A percentile compares a stretch with the other conserved stretches of the same genome.
Evolutionary conservation across 2,329 filamentous ascomycete species (phyloP).

Genomic region (Fusarium tanahbumbuense): DNA sequence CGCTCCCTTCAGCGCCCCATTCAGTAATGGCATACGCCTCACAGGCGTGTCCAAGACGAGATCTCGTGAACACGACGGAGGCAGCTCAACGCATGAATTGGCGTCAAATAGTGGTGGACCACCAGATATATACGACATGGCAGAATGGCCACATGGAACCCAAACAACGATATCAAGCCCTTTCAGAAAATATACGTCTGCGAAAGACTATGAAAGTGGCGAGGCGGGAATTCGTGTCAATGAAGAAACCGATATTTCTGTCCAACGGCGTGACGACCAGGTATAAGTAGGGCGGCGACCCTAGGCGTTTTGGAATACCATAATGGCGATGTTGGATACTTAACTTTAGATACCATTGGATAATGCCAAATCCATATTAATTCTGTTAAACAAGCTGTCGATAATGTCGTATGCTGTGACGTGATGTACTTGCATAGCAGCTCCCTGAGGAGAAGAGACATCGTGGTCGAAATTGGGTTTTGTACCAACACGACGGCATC

Average conservation of each 20-base stretch:
- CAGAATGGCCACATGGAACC: slow-evolving; percentile 27
- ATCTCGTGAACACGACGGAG: slow-evolving; percentile 24
- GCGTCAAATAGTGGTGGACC: not conserved
- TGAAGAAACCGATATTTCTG: slow-evolving; percentile 26
- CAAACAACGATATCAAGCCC: slow-evolving; percentile 34
- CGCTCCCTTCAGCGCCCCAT: slow-evolving; percentile 16
- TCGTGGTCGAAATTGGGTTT: not conserved
- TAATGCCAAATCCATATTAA: slow-evolving; percentile 1
- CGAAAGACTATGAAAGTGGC: slow-evolving; percentile 24
- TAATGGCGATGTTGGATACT: not conserved
- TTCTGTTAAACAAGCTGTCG: not conserved
- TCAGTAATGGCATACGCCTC: slow-evolving; percentile 36
- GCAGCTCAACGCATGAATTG: slow-evolving; percentile 34
- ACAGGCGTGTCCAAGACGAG: slow-evolving; percentile 23
- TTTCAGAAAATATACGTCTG: slow-evolving; percentile 32
- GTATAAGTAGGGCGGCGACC: slow-evolving; percentile 32
- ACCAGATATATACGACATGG: slow-evolving; percentile 25
- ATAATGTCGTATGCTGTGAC: not conserved
- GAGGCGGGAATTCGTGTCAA: slow-evolving; percentile 27
- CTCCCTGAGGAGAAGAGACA: not conserved
- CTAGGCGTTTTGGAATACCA: slow-evolving; percentile 27
- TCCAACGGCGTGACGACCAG: slow-evolving; percentile 24
- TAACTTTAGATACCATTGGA: slow-evolving; percentile 34
- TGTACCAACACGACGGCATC: slow-evolving; percentile 10
- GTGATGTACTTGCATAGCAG: not conserved